phyloP scores from a whole-genome alignment of 495 filamentous ascomycete species.

The Penicillium soppii region DNA sequence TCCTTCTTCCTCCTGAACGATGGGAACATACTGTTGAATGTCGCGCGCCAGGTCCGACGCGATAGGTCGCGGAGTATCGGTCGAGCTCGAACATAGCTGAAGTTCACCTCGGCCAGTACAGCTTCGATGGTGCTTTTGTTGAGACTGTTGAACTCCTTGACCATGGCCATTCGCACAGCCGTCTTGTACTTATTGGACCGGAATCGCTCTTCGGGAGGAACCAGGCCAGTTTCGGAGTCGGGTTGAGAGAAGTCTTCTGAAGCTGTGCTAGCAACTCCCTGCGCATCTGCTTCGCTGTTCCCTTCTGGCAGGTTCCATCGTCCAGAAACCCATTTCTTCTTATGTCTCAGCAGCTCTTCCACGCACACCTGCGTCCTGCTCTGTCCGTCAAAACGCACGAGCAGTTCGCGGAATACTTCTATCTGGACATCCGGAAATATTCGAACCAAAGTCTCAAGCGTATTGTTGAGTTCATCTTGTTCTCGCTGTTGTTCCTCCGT shows the following conservation, averaged over 20 bases:
- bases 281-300: conserved; percentile 13
- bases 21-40: conserved; percentile 70
- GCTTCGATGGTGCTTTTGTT: conserved; percentile 78
- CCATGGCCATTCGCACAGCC: conserved; percentile 60
- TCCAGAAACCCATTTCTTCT: conserved; percentile 70
- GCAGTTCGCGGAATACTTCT: conserved; percentile 91
- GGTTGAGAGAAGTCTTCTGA: neutral
- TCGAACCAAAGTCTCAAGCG: conserved; percentile 66
- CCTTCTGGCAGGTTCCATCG: conserved; percentile 59
- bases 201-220: conserved; percentile 72
- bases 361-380: conserved; percentile 83
- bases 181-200: conserved; percentile 69
- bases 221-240: conserved; percentile 21
- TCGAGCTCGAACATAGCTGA: conserved; percentile 77
- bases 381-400: conserved; percentile 75
- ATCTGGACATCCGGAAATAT: conserved; percentile 86
- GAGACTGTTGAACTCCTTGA: conserved; percentile 80
- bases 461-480: conserved; percentile 71
- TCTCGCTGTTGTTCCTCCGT: conserved; percentile 33
- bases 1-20: conserved; percentile 63
- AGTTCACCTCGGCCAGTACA: conserved; percentile 88
- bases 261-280: neutral
- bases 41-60: conserved; percentile 81
- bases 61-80: conserved; percentile 72
- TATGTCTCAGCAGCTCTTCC: conserved; percentile 77